Conservation (phyloP, 78 protist genomes). For the Dictyostelium firmibasis region DNA sequence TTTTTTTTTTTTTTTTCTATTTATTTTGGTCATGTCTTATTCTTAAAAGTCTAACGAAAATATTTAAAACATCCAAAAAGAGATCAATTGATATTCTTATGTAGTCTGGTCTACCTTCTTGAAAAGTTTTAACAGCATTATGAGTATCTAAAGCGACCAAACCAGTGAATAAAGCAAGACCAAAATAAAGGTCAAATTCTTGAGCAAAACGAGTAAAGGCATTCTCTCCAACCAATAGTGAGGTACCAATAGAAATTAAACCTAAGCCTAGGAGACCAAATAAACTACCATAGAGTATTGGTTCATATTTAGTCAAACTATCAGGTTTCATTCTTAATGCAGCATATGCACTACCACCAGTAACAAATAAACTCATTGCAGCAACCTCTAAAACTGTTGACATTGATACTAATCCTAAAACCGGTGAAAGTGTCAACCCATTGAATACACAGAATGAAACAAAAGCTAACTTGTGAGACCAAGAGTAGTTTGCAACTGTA, state of each 20-base stretch:
- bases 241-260: neutral
- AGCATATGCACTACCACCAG: neutral
- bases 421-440: neutral
- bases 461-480: neutral
- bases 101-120: neutral
- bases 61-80: neutral
- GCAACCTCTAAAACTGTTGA: neutral
- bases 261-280: neutral
- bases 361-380: neutral
- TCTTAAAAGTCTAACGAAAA: neutral
- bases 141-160: neutral
- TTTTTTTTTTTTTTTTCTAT: neutral
- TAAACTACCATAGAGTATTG: neutral
- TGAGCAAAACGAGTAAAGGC: neutral
- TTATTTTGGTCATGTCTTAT: neutral
- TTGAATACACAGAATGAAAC: neutral
- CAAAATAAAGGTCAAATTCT: neutral
- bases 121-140: neutral
- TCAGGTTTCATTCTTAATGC: neutral
- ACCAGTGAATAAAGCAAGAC: constrained; percentile 5
- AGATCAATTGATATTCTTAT: neutral
- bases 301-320: neutral
- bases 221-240: neutral
- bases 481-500: neutral
- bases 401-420: neutral